Conservation (phyloP, 768 basidiomycete genomes). For the Auricularia sp. region DNA sequence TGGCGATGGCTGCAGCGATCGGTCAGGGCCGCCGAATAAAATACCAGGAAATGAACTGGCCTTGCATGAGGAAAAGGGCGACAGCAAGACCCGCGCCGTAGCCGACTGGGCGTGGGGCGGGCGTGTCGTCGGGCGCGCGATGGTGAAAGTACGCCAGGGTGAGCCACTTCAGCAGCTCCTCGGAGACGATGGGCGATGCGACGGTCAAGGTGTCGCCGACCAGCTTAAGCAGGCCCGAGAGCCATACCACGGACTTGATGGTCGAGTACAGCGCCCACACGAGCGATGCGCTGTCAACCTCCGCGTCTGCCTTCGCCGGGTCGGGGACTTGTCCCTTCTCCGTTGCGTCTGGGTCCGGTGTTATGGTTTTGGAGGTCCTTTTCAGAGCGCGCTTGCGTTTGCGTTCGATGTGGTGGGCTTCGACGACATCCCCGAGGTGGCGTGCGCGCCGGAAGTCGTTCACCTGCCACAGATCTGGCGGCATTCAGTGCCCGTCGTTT, state of each 20-base stretch:
- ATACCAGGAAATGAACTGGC: constrained; percentile 19
- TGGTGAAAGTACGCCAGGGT: constrained; percentile 37
- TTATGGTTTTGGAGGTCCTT: no score
- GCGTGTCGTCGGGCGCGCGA: constrained; percentile 28
- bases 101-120: constrained; percentile 39
- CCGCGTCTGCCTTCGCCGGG: neutral
- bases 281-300: neutral
- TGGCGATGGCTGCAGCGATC: constrained; percentile 23
- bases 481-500: neutral
- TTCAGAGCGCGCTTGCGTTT: constrained; percentile 22
- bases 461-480: constrained; percentile 46
- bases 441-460: constrained; percentile 29
- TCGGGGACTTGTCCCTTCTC: neutral
- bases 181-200: constrained; percentile 47
- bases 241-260: neutral
- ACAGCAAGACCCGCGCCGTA: constrained; percentile 53
- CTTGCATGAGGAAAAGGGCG: constrained; percentile 53
- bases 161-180: constrained; percentile 50
- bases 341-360: neutral
- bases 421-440: constrained; percentile 32
- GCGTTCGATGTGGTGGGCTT: constrained; percentile 37
- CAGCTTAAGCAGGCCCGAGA: neutral
- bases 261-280: neutral
- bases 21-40: neutral
- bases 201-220: constrained; percentile 38